Base-by-base conservation (phyloP, 2,329 filamentous ascomycete genomes). In the Ophiostoma pallidulum region DNA sequence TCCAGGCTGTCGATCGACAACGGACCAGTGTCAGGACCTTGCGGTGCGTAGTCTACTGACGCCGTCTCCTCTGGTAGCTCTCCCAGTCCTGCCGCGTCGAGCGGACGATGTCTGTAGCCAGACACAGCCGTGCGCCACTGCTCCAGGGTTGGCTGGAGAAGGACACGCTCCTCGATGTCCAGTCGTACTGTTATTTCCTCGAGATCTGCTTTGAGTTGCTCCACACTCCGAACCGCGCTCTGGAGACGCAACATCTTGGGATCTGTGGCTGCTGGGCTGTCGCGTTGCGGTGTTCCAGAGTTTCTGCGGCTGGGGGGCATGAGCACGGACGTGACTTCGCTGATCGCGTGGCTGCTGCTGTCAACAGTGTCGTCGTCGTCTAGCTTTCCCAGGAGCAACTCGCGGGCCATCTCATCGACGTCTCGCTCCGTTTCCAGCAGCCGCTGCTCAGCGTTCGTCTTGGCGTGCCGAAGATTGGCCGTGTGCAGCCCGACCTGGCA, bases 401-500 rank as follows among this genome's bases (percentile, higher is more conserved):
- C 14, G 12, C 24, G 13, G 1, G 48, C 42, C 3, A 42, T 13
- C 4, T 20, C 14, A 10, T 38, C 38, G 1, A 26, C 35, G 19
- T 16, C 8, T 2, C 16, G 13, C 4, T 48, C 24, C 1, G 41
- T 33, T 12, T 22, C 18, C 7, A 18, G 4, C 1, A 48, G 38
- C 8, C 12, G 18, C 9, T 32, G 18, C 19, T 19, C 10, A 3
- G 14, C 24, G 1, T 16, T 4, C 8, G 5, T 6, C 24, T 18
- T 24, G 4, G 29, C 19, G 8, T 46, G 33, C 5, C 42, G 41
- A n/a, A 51, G 45, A 13, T 9, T 33, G 22, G 45, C 51, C 7
- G 49, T 38, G 31, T 47, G 45, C 3, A 48, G 35, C 2, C 41
- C 39, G 5, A 45, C 42, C n/a, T 48, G 39, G 26, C 45, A 44